Conservation (phyloP, 2,329 filamentous ascomycete genomes). For the Fusarium brachygibbosum region DNA sequence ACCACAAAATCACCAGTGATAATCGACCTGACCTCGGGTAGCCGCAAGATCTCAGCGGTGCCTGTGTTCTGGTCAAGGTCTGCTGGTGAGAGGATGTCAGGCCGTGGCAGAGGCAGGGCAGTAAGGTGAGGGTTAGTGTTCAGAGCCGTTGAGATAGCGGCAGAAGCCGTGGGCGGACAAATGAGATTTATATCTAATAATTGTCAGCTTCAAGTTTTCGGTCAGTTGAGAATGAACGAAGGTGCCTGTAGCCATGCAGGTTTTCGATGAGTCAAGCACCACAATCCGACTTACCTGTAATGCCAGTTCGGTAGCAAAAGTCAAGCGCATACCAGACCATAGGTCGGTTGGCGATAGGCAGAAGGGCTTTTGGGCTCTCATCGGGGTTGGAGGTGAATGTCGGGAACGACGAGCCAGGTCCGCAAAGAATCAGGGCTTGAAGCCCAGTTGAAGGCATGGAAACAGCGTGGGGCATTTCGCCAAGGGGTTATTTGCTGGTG, state of each 20-base stretch:
- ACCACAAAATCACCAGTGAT: conserved; percentile 90
- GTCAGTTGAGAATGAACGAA: not conserved
- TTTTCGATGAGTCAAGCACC: conserved; percentile 15
- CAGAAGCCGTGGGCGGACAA: conserved; percentile 73
- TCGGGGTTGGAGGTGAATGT: conserved; percentile 86
- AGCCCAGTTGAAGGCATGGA: conserved; percentile 81
- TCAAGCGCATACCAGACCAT: conserved; percentile 94
- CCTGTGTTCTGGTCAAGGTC: conserved; percentile 86
- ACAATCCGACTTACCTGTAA: conserved; percentile 70
- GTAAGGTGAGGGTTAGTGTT: conserved; percentile 85
- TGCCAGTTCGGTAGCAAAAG: conserved; percentile 85
- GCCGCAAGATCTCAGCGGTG: conserved; percentile 87
- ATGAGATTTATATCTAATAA: conserved; percentile 72
- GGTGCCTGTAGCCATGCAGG: not conserved
- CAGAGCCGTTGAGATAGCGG: conserved; percentile 77
- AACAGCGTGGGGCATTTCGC: conserved; percentile 79
- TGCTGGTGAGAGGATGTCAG: conserved; percentile 81
- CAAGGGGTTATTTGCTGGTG: conserved; percentile 20
- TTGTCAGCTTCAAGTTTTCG: conserved; percentile 40
- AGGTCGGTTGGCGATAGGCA: conserved; percentile 85
- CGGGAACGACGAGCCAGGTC: conserved; percentile 83
- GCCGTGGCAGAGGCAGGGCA: conserved; percentile 77
- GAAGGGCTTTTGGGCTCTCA: conserved; percentile 84
- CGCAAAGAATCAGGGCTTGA: conserved; percentile 86
- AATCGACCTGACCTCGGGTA: conserved; percentile 83